Percentiles rank a stretch among this genome's conserved stretches.
Evolutionary conservation across 2,329 filamentous ascomycete species (phyloP).

Genomic region (Epichloe brachyelytri): DNA sequence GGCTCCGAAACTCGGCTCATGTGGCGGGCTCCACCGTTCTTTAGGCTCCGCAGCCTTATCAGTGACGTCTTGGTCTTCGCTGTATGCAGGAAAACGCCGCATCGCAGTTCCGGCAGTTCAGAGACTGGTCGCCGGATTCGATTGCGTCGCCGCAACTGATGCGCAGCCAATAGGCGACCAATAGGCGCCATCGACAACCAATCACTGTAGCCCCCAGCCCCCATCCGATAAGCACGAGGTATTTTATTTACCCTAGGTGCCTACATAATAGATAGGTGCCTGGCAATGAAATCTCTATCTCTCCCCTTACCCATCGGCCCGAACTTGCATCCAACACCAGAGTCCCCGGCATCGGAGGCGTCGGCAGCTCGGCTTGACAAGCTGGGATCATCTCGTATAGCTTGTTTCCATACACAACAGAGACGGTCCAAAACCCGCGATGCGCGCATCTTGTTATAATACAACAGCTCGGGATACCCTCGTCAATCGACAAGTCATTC

Average conservation of each 20-base stretch:
- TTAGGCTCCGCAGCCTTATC: slow-evolving; percentile 1
- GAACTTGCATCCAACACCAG: neutral
- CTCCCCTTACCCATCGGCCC: neutral
- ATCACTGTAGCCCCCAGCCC: no score
- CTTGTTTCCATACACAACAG: no score
- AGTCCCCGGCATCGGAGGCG: neutral
- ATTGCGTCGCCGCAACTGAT: no score
- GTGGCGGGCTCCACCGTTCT: neutral
- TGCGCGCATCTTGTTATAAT: neutral
- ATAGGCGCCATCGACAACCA: no score
- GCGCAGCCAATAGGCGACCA: no score
- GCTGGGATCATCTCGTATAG: neutral
- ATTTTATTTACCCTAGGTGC: no score
- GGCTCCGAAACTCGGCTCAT: neutral
- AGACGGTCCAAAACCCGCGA: no score
- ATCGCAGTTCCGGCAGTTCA: neutral
- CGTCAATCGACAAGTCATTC: neutral
- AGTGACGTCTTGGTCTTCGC: neutral
- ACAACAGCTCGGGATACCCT: neutral
- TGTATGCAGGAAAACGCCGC: no score
- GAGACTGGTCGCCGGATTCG: no score
- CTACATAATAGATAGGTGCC: no score
- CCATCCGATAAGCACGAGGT: no score
- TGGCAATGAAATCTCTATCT: neutral
- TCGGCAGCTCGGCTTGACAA: neutral